These are phyloP conservation scores for Sarocladiaceae sp. DNA, from an alignment of 2,329 filamentous ascomycete genomes.

Conservation along the genomic window DNA sequence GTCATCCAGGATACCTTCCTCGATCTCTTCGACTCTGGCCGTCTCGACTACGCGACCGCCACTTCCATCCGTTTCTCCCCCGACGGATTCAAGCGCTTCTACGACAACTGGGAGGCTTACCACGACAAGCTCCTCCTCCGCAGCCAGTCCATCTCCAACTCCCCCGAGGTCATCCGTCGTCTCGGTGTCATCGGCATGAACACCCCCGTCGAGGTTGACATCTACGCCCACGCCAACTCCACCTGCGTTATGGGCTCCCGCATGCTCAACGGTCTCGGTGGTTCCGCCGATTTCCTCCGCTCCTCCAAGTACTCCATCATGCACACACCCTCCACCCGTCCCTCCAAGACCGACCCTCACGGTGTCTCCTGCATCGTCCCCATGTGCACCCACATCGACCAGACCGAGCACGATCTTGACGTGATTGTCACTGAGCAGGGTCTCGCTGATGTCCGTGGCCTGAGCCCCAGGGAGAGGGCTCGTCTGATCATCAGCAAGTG, in stretches of 20 bases:
- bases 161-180: slow-evolving; percentile 83
- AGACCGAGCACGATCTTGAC: slow-evolving; percentile 90
- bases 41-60: slow-evolving; percentile 84
- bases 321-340: slow-evolving; percentile 82
- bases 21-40: slow-evolving; percentile 84
- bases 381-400: slow-evolving; percentile 88
- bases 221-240: slow-evolving; percentile 89
- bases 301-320: slow-evolving; percentile 83
- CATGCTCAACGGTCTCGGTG: slow-evolving; percentile 83
- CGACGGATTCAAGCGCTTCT: slow-evolving; percentile 87
- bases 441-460: slow-evolving; percentile 78
- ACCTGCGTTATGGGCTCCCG: slow-evolving; percentile 86
- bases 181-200: slow-evolving; percentile 92
- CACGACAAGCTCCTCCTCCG: slow-evolving; percentile 78
- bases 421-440: slow-evolving; percentile 76
- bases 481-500: slow-evolving; percentile 84
- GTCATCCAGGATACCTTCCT: slow-evolving; percentile 91
- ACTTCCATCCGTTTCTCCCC: slow-evolving; percentile 89
- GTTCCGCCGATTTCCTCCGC: slow-evolving; percentile 77
- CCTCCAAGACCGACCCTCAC: slow-evolving; percentile 75
- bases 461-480: slow-evolving; percentile 75
- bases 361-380: slow-evolving; percentile 88
- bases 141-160: slow-evolving; percentile 85
- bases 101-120: slow-evolving; percentile 78
- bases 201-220: slow-evolving; percentile 90